Evolutionary conservation across 257 asterid species (phyloP), one percentile per base, ranked within the genome.

Genomic region (Salvia splendens): DNA sequence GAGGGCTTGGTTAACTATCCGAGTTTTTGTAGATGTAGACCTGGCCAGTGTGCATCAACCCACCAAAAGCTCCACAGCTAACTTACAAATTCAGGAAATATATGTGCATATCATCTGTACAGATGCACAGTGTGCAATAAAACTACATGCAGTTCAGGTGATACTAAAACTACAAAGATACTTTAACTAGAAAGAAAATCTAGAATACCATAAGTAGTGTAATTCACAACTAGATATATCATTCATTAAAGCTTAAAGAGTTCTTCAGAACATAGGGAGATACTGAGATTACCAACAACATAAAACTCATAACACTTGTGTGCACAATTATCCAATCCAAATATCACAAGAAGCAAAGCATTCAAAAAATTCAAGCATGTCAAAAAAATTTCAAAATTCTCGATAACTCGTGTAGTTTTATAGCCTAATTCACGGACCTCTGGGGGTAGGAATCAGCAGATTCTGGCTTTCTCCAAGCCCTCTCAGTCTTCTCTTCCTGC

Each of bases 401-500:
- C 42, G n/a, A n/a, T n/a, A n/a, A n/a, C n/a, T n/a, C 50, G 43
- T 57, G 42, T 2, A 65, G 14, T 45, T 38, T 12, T 12, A 70
- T 10, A 47, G 69, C 55, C 81, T 50, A 64, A 79, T 40, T 36
- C 74, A 80, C 88, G 3, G 64, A 92, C 98, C 97, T 86, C 61
- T 70, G 73, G 9, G 96, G 82, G 67, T 74, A 81, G 78, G 83
- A 77, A 66, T 51, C 95, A 77, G 67, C 79, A 3, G 75, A 48
- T 45, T 50, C 87, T 3, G 88, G 89, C 79, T 78, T 90, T 83
- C 96, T 86, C 99, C 99, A 90, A 59, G 84, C 79, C 79, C 77
- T 75, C 78, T 84, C 96, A 14, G 73, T 71, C 79, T 66, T 79
- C 12, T 75, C 85, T 45, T 81, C 89, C 30, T 58, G 77, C 64